These are phyloP conservation scores for Alternaria dauci DNA, from an alignment of 2,329 filamentous ascomycete genomes.

Conservation along the genomic window DNA sequence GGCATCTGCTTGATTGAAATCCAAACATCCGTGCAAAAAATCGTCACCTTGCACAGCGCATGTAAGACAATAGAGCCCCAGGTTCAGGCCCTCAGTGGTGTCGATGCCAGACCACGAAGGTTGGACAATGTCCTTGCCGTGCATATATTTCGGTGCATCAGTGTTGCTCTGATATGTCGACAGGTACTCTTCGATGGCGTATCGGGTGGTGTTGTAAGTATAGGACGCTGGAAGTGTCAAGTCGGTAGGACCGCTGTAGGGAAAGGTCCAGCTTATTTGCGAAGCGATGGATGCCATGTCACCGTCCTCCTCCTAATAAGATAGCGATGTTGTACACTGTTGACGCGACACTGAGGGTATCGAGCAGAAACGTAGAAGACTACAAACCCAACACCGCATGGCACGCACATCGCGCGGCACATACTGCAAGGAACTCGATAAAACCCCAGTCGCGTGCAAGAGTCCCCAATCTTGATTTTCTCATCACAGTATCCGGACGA, in stretches of 20 bases:
- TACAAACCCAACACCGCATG: background rate
- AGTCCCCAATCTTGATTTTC: background rate
- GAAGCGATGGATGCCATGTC: background rate
- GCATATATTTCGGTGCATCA: background rate
- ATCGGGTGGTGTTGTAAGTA: background rate
- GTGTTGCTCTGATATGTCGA: background rate
- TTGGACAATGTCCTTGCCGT: background rate
- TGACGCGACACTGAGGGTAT: background rate
- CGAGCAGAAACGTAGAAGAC: background rate
- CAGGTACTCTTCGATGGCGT: background rate
- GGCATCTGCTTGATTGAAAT: background rate
- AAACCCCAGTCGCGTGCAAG: background rate
- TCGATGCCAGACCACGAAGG: background rate
- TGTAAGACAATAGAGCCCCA: background rate
- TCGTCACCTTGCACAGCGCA: background rate
- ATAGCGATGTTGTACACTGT: background rate
- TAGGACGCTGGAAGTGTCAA: background rate
- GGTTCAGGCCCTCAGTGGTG: background rate
- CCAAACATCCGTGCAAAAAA: background rate
- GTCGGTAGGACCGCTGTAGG: background rate
- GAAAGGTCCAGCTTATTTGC: background rate
- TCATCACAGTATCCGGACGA: background rate
- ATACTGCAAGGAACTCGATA: background rate
- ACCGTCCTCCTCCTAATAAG: background rate
- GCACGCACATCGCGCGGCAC: background rate